These are phyloP conservation scores for Symbiodinium natans DNA, from an alignment of 73 alveolate species.

Conservation along the genomic window DNA sequence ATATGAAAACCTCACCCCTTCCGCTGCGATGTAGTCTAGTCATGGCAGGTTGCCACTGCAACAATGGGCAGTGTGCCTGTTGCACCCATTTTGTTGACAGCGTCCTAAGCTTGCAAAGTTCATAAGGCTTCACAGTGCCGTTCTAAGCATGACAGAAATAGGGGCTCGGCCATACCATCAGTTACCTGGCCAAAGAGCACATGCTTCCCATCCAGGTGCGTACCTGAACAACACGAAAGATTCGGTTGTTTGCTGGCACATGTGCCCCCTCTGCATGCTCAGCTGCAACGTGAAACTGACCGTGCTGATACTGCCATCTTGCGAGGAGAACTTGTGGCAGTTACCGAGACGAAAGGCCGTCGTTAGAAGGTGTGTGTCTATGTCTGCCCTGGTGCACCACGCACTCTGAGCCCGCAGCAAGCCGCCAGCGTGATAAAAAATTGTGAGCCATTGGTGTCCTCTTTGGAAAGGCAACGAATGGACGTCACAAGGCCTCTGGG, in stretches of 20 bases:
- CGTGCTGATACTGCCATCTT: too few species aligned
- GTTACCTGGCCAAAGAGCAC: slow-evolving; percentile 95
- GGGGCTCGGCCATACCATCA: slow-evolving; percentile 39
- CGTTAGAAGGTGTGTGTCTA: not conserved
- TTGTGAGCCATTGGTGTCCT: slow-evolving; percentile 95
- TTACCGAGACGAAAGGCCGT: too few species aligned
- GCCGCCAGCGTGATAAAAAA: slow-evolving; percentile 96
- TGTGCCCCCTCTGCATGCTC: too few species aligned
- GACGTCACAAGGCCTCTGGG: not conserved
- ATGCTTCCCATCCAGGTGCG: slow-evolving; percentile 95
- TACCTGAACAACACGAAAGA: not conserved
- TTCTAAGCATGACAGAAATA: not conserved
- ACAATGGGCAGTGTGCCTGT: too few species aligned
- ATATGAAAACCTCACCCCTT: not conserved
- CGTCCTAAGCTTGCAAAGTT: not conserved
- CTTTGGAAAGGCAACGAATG: not conserved
- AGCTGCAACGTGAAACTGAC: too few species aligned
- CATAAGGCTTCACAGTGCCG: not conserved
- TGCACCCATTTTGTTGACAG: slow-evolving; percentile 59
- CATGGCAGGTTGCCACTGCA: too few species aligned
- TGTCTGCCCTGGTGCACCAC: not conserved
- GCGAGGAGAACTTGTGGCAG: too few species aligned
- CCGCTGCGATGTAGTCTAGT: too few species aligned
- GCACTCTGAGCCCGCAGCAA: not conserved
- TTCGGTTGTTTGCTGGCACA: too few species aligned